Percentiles rank a stretch among this genome's conserved stretches.
phyloP scores from a whole-genome alignment of 148 eudicot genomes.

The Nyssa sinensis region DNA sequence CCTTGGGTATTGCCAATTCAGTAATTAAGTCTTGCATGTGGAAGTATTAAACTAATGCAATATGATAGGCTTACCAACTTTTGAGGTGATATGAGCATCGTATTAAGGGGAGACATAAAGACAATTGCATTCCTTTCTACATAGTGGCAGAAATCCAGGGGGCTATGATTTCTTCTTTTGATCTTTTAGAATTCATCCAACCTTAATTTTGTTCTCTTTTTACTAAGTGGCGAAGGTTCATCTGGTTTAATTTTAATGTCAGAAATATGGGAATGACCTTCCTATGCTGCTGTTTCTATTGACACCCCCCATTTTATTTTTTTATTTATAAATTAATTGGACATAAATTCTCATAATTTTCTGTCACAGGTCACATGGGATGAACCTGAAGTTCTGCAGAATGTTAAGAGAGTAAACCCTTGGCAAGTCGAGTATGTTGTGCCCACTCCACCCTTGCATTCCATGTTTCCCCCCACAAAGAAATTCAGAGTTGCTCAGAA shows the following conservation, averaged over 20 bases:
- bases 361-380: constrained; percentile 71
- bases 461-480: constrained; percentile 37
- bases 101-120: neutral
- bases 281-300: constrained; percentile 1
- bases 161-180: neutral
- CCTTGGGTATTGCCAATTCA: too few relatives aligned
- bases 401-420: constrained; percentile 63
- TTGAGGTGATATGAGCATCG: neutral
- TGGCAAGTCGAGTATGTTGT: constrained; percentile 66
- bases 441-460: constrained; percentile 35
- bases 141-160: neutral
- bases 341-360: constrained; percentile 8
- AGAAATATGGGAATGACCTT: neutral
- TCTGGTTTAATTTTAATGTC: neutral
- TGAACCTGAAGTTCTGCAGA: constrained; percentile 54
- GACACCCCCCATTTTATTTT: neutral
- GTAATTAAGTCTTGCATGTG: too few relatives aligned
- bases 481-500: constrained; percentile 33
- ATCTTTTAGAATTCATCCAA: neutral
- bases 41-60: neutral
- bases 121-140: neutral
- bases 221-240: neutral
- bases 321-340: constrained; percentile 5
- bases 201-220: neutral
- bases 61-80: neutral